Percentiles rank a stretch among this genome's conserved stretches.
Evolutionary conservation across 2,329 filamentous ascomycete species (phyloP).

Genomic region (Colletotrichum sojae): DNA sequence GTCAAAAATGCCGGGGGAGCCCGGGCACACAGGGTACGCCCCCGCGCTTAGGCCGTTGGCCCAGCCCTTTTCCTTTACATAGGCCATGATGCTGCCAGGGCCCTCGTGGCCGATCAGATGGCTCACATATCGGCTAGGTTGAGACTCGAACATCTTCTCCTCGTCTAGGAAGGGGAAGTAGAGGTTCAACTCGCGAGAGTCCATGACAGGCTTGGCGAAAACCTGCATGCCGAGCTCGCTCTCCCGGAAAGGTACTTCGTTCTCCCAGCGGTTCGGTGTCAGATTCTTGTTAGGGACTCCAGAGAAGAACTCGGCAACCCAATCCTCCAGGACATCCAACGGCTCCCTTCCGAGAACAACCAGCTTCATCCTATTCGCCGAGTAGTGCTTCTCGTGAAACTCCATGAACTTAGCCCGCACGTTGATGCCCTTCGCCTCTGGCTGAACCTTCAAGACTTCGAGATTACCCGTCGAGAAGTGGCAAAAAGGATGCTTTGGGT

Average conservation of each 20-base stretch:
- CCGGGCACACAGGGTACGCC: slow-evolving; percentile 81
- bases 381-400: slow-evolving; percentile 91
- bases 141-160: slow-evolving; percentile 81
- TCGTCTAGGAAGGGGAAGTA: slow-evolving; percentile 90
- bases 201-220: slow-evolving; percentile 93
- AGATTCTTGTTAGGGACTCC: slow-evolving; percentile 87
- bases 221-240: slow-evolving; percentile 75
- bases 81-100: slow-evolving; percentile 90
- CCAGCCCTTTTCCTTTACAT: slow-evolving; percentile 92
- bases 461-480: slow-evolving; percentile 94
- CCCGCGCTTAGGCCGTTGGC: slow-evolving; percentile 87
- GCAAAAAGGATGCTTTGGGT: slow-evolving; percentile 88
- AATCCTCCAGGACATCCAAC: slow-evolving; percentile 85
- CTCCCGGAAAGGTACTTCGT: slow-evolving; percentile 64
- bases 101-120: slow-evolving; percentile 95
- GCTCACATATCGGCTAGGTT: slow-evolving; percentile 88
- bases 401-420: slow-evolving; percentile 93
- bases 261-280: slow-evolving; percentile 69
- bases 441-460: slow-evolving; percentile 86
- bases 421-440: slow-evolving; percentile 84
- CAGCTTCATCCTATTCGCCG: slow-evolving; percentile 93
- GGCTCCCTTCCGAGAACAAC: slow-evolving; percentile 87
- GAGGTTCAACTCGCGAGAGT: slow-evolving; percentile 83
- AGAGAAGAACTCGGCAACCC: slow-evolving; percentile 88
- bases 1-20: slow-evolving; percentile 82